Evolutionary conservation across 495 filamentous ascomycete species (phyloP), one percentile per base, ranked within the genome.

Genomic region (Hypoxylon lenormandii): DNA sequence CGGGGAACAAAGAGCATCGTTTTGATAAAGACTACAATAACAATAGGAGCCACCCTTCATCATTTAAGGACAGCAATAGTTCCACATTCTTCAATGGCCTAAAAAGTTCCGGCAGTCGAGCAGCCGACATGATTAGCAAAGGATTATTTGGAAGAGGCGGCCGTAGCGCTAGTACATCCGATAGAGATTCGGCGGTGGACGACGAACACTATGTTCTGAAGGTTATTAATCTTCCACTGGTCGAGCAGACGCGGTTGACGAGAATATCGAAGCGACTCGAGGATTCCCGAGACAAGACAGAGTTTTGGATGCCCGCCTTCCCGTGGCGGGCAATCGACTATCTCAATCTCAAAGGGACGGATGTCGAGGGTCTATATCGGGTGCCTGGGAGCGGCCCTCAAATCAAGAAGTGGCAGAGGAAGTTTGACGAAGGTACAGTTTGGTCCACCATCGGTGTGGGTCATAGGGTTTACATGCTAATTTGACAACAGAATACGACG

Each of bases 231-330:
- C 78, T 90, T 13, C 91, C 92, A 0, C 81, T 97, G 23, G 82
- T 94, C 38, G 88, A 96, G 65, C 93, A 97, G 76, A 92, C 93
- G 4, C 84, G 93, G n/a, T 79, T 87, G 48, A 96, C 93, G 0
- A 83, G 93, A 36, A 97, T 97, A 70, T 92, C 92, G 2, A 94
- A 92, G 78, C 86, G 88, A 51, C 80, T 97, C 13, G 91, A 93
- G 72, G 86, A 90, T 57, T 96, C 91, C 13, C 83, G 87, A 45
- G 93, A 97, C 72, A 97, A 97, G 83, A 97, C 93, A 0, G 93
- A 96, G 72, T 97, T 94, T 73, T 97, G 93, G 93, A 95, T 97
- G 92, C 93, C 93, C 0, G 91, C 92, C 15, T 87, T 97, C 47
- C 93, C 93, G 0, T 96, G 93, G 86, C 84, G 93, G 52, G 94